Base-by-base conservation (phyloP, 192 early-diverging fungal species). In the Linnemannia elongata region DNA sequence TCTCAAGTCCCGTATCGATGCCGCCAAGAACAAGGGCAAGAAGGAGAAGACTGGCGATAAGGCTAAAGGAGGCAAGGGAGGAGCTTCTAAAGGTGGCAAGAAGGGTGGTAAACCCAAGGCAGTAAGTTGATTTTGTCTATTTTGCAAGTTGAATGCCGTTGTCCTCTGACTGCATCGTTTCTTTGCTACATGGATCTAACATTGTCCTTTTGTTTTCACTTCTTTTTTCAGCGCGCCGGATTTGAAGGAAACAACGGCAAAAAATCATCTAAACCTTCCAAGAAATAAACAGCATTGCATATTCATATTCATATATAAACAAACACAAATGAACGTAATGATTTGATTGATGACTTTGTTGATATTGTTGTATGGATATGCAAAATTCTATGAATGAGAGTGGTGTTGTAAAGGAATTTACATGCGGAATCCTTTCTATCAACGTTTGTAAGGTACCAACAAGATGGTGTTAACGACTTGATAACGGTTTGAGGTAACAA, bases 1-100 rank as follows among this genome's bases (percentile, higher is more conserved):
- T 83, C 90, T 99, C 82, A 93, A 97, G 92, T 88, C 90, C 24
- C 92, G 96, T 71, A 88, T 94, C 38, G 96, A 99, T 60, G 91
- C 83, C 15, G 96, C 94, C 89, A 97, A 96, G 90, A 94, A 94
- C 82, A 91, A 88, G 75, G 93, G 93, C 74, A 93, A 93, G 82
- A 86, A 86, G 60, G 77, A 77, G 8, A 78, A 84, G 42, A 76
- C 52, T 44, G 76, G 77, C 3, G 90, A 92, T 39, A 93, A 95
- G 88, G 60, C 60, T 66, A 66, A 66, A 33, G 27, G 27, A 33
- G 27, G 27, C 60, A 93, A 93, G 92, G 84, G 89, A 42, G 75
- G 54, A 22, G 68, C 47, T 10, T 63, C 71, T n/a, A 84, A 80
- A 55, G 77, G 72, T 60, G 60, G 60, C 52, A 86, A 86, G 84